A percentile compares a stretch with the other conserved stretches of the same genome.
Conservation (phyloP, 441 rosid species). For the Melastoma candidum region DNA sequence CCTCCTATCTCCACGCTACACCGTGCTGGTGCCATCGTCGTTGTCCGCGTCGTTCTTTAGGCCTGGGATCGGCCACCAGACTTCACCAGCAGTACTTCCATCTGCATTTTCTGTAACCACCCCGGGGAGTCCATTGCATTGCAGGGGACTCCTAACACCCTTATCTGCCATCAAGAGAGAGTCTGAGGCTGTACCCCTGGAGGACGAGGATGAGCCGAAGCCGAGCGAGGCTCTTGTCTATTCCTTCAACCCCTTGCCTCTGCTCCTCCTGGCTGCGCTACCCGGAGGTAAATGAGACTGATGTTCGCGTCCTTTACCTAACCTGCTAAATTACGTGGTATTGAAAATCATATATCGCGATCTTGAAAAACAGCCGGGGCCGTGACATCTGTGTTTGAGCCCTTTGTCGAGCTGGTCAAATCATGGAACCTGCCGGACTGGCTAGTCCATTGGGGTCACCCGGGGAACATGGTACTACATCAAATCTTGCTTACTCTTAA, state of each 20-base stretch:
- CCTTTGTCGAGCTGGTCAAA: slow-evolving; percentile 72
- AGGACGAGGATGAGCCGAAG: slow-evolving; percentile 14
- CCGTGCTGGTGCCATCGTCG: no score
- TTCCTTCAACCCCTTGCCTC: slow-evolving; percentile 59
- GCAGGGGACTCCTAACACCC: no score
- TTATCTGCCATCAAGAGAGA: slow-evolving; percentile 7
- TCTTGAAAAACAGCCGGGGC: slow-evolving; percentile 37
- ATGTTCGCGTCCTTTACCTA: no score
- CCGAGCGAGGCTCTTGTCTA: slow-evolving; percentile 37
- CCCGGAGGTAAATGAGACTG: slow-evolving; percentile 51
- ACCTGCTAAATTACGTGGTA: not conserved
- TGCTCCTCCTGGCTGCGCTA: slow-evolving; percentile 57
- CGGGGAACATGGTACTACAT: slow-evolving; percentile 74
- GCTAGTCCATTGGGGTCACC: slow-evolving; percentile 98
- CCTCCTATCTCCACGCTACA: no score
- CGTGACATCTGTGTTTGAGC: slow-evolving; percentile 52
- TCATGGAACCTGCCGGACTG: slow-evolving; percentile 67
- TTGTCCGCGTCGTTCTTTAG: no score
- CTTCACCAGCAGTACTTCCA: no score
- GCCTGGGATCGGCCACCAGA: no score
- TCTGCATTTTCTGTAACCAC: no score
- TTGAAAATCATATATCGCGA: not conserved
- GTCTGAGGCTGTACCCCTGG: slow-evolving; percentile 6
- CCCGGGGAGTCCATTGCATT: no score
- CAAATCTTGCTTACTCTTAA: slow-evolving; percentile 2